phyloP scores from a whole-genome alignment of 1,139 yeast species.

The Magnusiomyces starmeri region DNA sequence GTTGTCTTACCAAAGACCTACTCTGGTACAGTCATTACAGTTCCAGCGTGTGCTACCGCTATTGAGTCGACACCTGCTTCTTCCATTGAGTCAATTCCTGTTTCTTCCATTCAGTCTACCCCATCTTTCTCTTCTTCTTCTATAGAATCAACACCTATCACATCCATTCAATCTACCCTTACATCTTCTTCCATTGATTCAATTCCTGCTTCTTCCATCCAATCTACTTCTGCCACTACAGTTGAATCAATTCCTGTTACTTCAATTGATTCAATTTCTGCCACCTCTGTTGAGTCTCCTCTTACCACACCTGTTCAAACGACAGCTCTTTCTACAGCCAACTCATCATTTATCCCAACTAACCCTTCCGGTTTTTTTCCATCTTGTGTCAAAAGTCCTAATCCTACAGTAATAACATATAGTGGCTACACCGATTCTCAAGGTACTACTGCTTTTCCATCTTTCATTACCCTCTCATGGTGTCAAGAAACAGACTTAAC shows the following conservation, averaged over 20 bases:
- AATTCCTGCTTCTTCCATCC: conserved; percentile 6
- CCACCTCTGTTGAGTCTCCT: conserved; percentile 1
- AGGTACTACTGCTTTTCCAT: background rate
- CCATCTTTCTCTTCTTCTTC: conserved; percentile 18
- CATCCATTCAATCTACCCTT: conserved; percentile 13
- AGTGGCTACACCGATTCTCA: background rate
- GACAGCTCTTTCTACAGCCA: background rate
- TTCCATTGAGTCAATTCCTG: conserved; percentile 3
- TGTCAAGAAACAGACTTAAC: background rate
- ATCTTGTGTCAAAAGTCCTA: background rate
- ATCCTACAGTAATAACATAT: background rate
- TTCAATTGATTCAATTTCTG: conserved; percentile 2
- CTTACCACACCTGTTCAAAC: background rate
- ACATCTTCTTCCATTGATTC: conserved; percentile 11
- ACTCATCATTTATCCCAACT: background rate
- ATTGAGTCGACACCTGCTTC: conserved; percentile 4
- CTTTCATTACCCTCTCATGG: background rate
- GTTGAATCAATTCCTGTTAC: conserved; percentile 1
- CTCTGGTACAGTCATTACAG: conserved; percentile 18
- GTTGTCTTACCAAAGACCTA: conserved; percentile 14
- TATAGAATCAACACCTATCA: conserved; percentile 21
- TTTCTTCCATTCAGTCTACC: conserved; percentile 6
- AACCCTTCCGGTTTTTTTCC: conserved; percentile 4
- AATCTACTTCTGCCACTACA: conserved; percentile 8
- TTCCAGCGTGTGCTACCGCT: conserved; percentile 15